Evolutionary conservation across 306 rosid species (phyloP).

Genomic region (Trifolium subterraneum): DNA sequence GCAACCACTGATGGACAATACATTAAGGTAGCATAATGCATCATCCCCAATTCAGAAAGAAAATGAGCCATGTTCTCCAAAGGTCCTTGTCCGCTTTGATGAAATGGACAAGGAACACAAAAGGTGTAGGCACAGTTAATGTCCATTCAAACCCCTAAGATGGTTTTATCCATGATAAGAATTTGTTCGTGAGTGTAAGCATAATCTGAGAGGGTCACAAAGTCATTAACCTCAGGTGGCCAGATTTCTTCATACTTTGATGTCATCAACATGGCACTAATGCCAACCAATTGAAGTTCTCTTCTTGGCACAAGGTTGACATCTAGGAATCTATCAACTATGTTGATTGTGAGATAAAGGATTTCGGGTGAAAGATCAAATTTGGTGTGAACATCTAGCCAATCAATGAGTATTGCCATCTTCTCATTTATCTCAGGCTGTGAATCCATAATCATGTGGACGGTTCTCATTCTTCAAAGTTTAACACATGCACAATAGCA

Average conservation of each 20-base stretch:
- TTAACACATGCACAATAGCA: background rate
- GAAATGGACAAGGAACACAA: slow-evolving; percentile 81
- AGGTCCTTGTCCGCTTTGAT: slow-evolving; percentile 68
- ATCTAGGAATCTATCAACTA: slow-evolving; percentile 80
- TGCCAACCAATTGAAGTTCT: slow-evolving; percentile 81
- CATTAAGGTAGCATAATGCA: slow-evolving; percentile 66
- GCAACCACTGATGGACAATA: slow-evolving; percentile 88
- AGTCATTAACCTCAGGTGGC: slow-evolving; percentile 94
- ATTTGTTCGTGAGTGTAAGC: slow-evolving; percentile 77
- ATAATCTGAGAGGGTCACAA: slow-evolving; percentile 75
- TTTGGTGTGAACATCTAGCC: slow-evolving; percentile 81
- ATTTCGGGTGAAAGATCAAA: slow-evolving; percentile 80
- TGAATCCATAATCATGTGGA: slow-evolving; percentile 66
- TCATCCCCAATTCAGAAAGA: slow-evolving; percentile 74
- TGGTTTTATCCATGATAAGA: slow-evolving; percentile 76
- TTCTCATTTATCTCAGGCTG: slow-evolving; percentile 74
- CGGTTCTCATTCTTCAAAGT: slow-evolving; percentile 64
- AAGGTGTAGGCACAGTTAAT: slow-evolving; percentile 84
- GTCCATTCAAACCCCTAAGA: slow-evolving; percentile 85
- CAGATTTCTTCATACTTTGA: slow-evolving; percentile 95
- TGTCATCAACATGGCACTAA: slow-evolving; percentile 87
- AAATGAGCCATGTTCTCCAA: slow-evolving; percentile 70
- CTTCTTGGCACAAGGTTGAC: slow-evolving; percentile 59
- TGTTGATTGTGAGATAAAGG: slow-evolving; percentile 76
- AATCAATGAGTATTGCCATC: slow-evolving; percentile 81